phyloP scores from a whole-genome alignment of 2,329 filamentous ascomycete species.

The Didymella pomorum region DNA sequence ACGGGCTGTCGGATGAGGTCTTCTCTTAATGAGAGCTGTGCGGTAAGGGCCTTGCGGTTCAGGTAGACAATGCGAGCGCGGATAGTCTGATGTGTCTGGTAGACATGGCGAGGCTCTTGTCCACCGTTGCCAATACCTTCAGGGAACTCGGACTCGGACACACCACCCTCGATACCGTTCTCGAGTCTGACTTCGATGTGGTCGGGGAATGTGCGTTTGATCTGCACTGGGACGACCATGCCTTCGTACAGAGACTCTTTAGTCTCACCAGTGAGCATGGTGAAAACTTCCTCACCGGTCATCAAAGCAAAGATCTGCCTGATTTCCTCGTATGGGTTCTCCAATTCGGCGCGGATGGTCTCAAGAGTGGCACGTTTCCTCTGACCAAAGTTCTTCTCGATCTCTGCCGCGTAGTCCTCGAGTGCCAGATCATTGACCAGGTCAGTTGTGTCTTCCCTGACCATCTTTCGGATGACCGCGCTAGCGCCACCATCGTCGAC shows the following conservation, averaged over 20 bases:
- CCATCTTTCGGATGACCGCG: slow-evolving; percentile 92
- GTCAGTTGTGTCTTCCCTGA: slow-evolving; percentile 91
- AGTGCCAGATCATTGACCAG: slow-evolving; percentile 95
- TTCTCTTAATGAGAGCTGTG: slow-evolving; percentile 84
- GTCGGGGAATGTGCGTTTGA: slow-evolving; percentile 88
- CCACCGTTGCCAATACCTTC: slow-evolving; percentile 65
- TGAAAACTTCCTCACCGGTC: slow-evolving; percentile 82
- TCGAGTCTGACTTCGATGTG: slow-evolving; percentile 94
- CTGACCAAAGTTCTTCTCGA: slow-evolving; percentile 91
- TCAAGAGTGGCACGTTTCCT: slow-evolving; percentile 95
- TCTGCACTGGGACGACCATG: slow-evolving; percentile 91
- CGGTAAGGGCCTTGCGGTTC: slow-evolving; percentile 84
- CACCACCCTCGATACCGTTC: slow-evolving; percentile 89
- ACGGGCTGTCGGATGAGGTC: slow-evolving; percentile 74
- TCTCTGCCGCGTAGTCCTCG: slow-evolving; percentile 95
- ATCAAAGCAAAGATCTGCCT: slow-evolving; percentile 79
- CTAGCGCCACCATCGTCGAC: slow-evolving; percentile 87
- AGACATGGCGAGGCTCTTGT: slow-evolving; percentile 66
- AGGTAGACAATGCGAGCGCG: slow-evolving; percentile 88
- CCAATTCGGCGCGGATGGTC: slow-evolving; percentile 92
- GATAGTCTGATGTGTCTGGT: slow-evolving; percentile 81
- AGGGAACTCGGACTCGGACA: slow-evolving; percentile 83
- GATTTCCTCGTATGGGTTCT: slow-evolving; percentile 92
- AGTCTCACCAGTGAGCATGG: slow-evolving; percentile 96
- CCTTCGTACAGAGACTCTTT: slow-evolving; percentile 80